Conservation (phyloP, 345 rosid species). For the Eucalyptus shirleyi region DNA sequence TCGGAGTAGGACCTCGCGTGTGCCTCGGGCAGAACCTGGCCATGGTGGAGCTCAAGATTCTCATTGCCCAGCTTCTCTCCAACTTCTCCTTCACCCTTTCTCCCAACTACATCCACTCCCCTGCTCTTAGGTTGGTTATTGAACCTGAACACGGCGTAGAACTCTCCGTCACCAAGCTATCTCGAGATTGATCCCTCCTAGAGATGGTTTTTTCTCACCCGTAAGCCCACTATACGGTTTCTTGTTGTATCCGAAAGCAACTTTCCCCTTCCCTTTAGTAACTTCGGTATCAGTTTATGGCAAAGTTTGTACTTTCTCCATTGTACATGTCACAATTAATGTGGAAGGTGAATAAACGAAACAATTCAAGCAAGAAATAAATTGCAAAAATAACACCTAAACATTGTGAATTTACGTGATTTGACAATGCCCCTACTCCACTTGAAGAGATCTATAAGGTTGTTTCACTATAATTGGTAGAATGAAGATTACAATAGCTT, state of each 20-base stretch:
- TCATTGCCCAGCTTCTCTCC: slow-evolving; percentile 6
- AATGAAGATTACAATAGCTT: neutral
- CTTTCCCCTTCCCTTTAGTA: neutral
- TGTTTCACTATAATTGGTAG: neutral
- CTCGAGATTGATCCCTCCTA: neutral
- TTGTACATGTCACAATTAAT: neutral
- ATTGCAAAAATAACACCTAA: neutral
- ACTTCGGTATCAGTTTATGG: neutral
- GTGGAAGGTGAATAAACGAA: neutral
- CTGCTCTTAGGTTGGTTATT: slow-evolving; percentile 15
- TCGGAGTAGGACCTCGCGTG: slow-evolving; percentile 30
- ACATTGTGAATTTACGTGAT: neutral
- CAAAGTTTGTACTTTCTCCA: neutral
- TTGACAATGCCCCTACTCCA: neutral
- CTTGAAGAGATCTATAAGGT: neutral
- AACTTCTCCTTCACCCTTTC: slow-evolving; percentile 27
- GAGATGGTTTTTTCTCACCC: neutral
- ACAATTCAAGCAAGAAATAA: neutral
- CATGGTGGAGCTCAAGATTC: slow-evolving; percentile 30
- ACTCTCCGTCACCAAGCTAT: slow-evolving; percentile 16
- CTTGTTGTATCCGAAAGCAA: neutral
- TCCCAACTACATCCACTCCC: slow-evolving; percentile 17
- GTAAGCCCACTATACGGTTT: neutral
- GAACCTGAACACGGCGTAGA: slow-evolving; percentile 28
- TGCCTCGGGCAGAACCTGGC: slow-evolving; percentile 44